Conservation (phyloP, 495 filamentous ascomycete species). For the Venustampulla echinocandica region DNA sequence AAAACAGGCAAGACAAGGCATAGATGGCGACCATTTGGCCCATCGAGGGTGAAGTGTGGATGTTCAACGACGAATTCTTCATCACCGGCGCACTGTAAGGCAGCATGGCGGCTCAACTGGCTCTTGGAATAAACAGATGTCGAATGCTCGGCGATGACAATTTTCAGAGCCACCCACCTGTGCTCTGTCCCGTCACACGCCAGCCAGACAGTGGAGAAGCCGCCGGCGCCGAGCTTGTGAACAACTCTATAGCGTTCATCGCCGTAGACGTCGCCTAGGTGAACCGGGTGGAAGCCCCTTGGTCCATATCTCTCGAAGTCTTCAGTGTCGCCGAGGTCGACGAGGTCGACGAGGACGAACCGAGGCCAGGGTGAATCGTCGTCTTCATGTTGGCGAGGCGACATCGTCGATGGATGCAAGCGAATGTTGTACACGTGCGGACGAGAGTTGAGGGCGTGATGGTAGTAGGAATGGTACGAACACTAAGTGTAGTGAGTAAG, state of each 20-base stretch:
- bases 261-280: conserved; percentile 28
- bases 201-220: conserved; percentile 39
- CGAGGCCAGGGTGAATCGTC: no score
- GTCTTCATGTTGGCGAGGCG: no score
- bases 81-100: neutral
- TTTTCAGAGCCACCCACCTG: conserved; percentile 12
- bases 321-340: conserved; percentile 2
- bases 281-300: conserved; percentile 36
- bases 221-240: conserved; percentile 34
- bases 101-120: conserved; percentile 7
- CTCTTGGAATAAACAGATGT: conserved; percentile 10
- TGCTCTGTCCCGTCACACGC: conserved; percentile 26
- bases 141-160: conserved; percentile 10
- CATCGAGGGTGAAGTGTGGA: conserved; percentile 17
- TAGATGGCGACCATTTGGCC: conserved; percentile 21
- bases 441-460: no score
- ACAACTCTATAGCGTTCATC: conserved; percentile 30
- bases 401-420: no score
- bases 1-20: conserved; percentile 20
- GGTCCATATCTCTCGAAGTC: conserved; percentile 31
- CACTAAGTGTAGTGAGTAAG: no score
- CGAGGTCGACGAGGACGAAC: no score
- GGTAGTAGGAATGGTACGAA: no score
- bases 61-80: conserved; percentile 4
- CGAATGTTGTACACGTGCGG: no score